Base-by-base conservation (phyloP, 2,329 filamentous ascomycete species). In the Fusarium keratoplasticum region DNA sequence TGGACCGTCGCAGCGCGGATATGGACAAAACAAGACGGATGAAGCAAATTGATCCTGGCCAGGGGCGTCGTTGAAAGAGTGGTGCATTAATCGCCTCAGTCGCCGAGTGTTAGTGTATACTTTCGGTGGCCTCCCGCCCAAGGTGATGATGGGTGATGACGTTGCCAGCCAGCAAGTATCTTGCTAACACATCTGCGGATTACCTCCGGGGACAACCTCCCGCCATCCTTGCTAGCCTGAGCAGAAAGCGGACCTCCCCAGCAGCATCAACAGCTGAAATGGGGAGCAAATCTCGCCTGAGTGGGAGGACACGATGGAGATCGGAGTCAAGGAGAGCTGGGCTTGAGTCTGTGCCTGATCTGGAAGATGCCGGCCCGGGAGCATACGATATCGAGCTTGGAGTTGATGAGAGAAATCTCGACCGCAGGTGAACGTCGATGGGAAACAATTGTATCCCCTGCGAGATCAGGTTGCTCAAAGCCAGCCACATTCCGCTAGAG, bases 211-310 rank as follows among this genome's bases (percentile, higher is more conserved):
- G 38, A 44, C 40, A 62, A 71, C 58, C 63, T 69, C 47, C 54
- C 44, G 22, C 54, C 25, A 61, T 27, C 77, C 75, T 64, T 76
- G 77, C 75, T 74, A 78, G 77, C 69, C 54, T 47, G 33, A 33
- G 29, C 33, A n/a, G 18, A 40, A 68, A 71, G 74, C 66, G 77
- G 77, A 73, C 66, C 66, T 61, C 64, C 40, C 36, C 52, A 70
- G 62, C 69, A 75, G 59, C 67, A 63, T 66, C 68, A 38, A 67
- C 58, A 74, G 70, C 70, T 71, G 70, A 72, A 70, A 70, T 60
- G 57, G 64, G 73, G 66, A 71, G 68, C 64, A 73, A 78, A 78
- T 78, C 71, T 79, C 74, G 77, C 68, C 72, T 75, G 66, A 36
- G 69, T 70, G 73, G 61, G 72, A 61, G 67, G 58, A 69, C 62